Percentiles rank a stretch among this genome's conserved stretches.
Conservation (phyloP, 805 yeast genomes). For the Myxozyma vanderwaltii region DNA sequence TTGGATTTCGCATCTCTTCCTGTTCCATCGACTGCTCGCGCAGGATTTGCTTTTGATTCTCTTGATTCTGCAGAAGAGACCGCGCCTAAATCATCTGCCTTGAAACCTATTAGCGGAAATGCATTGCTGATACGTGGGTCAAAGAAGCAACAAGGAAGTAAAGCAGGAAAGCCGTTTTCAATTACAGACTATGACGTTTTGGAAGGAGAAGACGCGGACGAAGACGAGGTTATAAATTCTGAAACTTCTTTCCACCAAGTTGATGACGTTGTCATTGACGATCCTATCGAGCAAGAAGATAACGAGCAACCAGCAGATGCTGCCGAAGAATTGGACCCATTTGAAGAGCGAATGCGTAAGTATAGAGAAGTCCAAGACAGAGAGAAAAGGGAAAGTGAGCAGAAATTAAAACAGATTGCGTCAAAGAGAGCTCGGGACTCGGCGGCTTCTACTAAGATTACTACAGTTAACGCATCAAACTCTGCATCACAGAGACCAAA, state of each 20-base stretch:
- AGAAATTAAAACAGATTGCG: slow-evolving; percentile 5
- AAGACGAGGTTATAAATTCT: background rate
- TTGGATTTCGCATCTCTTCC: slow-evolving; percentile 16
- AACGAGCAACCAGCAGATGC: slow-evolving; percentile 3
- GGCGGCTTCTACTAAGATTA: background rate
- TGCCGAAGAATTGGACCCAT: slow-evolving; percentile 13
- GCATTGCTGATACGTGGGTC: background rate
- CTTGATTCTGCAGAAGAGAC: background rate
- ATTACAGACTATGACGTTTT: slow-evolving; percentile 20
- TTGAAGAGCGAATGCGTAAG: slow-evolving; percentile 16
- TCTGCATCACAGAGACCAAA: background rate
- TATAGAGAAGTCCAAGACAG: slow-evolving; percentile 27
- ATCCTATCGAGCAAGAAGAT: slow-evolving; percentile 7
- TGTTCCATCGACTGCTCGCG: background rate
- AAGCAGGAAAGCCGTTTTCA: slow-evolving; percentile 5
- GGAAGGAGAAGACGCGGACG: slow-evolving; percentile 18
- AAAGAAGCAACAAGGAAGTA: slow-evolving; percentile 2
- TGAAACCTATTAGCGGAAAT: background rate
- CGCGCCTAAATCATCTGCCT: background rate
- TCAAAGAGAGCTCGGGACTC: background rate
- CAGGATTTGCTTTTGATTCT: background rate
- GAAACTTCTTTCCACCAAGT: slow-evolving; percentile 9
- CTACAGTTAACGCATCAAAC: background rate
- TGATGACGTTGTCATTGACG: background rate
- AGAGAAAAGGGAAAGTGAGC: slow-evolving; percentile 24